A percentile compares a stretch with the other conserved stretches of the same genome.
Evolutionary conservation across 1,284 basidiomycete species (phyloP).

Genomic region (Tilletia indica): DNA sequence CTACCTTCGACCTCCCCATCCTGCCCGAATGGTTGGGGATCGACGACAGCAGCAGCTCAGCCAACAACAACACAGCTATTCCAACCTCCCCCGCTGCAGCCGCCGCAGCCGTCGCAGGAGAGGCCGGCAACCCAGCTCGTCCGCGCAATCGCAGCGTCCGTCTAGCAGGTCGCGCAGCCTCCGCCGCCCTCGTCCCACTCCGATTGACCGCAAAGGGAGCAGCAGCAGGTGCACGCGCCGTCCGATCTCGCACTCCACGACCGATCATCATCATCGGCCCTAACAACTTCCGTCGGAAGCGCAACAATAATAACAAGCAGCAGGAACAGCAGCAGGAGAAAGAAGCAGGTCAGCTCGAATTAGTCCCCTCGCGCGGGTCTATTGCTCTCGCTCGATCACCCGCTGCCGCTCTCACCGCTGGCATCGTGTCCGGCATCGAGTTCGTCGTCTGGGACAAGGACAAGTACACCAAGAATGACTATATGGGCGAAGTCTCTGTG

Average conservation of each 20-base stretch:
- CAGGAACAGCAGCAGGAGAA: background rate
- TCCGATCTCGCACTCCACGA: conserved; percentile 37
- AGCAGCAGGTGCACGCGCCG: conserved; percentile 41
- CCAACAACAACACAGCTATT: background rate
- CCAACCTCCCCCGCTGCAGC: background rate
- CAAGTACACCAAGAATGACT: conserved; percentile 70
- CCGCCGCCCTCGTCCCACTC: conserved; percentile 32
- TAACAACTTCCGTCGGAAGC: conserved; percentile 17
- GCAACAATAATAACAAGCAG: conserved; percentile 1
- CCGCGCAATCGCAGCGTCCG: conserved; percentile 1
- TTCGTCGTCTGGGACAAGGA: conserved; percentile 93
- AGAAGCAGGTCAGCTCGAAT: background rate
- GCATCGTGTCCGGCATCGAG: conserved; percentile 70
- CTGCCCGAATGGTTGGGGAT: conserved; percentile 52
- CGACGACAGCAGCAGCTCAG: conserved; percentile 59
- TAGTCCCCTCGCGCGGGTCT: conserved; percentile 29
- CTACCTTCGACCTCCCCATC: conserved; percentile 37
- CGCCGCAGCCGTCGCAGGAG: background rate
- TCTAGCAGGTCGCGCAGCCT: conserved; percentile 9
- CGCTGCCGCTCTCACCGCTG: conserved; percentile 2
- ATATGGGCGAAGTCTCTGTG: conserved; percentile 81
- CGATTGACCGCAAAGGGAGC: conserved; percentile 27
- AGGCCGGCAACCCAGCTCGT: background rate
- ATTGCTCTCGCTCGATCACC: conserved; percentile 29
- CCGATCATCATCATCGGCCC: conserved; percentile 33